phyloP scores from a whole-genome alignment of 2,329 filamentous ascomycete species.

The Aspergillus terreus region DNA sequence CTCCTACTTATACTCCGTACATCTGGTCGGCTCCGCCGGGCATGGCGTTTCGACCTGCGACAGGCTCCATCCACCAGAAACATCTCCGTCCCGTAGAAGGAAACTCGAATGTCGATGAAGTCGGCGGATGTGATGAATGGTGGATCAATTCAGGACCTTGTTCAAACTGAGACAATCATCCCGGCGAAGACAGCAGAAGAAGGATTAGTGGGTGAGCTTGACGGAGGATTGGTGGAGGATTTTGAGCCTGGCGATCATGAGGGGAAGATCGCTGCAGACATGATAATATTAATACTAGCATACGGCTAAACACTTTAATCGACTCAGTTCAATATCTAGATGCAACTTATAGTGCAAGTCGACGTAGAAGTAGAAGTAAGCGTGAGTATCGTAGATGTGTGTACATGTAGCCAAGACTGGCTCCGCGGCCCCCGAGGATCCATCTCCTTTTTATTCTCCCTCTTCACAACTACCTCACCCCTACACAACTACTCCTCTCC shows the following conservation, averaged over 20 bases:
- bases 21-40: no score
- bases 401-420: neutral
- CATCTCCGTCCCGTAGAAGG: neutral
- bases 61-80: constrained; percentile 3
- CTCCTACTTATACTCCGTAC: neutral
- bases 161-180: constrained; percentile 9
- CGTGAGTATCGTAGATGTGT: neutral
- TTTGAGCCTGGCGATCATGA: neutral
- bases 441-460: constrained; percentile 1
- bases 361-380: neutral
- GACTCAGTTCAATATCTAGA: no score
- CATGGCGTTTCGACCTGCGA: neutral
- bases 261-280: no score
- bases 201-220: constrained; percentile 3
- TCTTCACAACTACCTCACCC: neutral
- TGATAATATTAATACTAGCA: no score
- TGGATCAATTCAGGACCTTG: constrained; percentile 3
- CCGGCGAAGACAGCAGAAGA: neutral
- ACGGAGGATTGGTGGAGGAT: constrained; percentile 2
- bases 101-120: constrained; percentile 1
- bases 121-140: constrained; percentile 3
- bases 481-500: constrained; percentile 1
- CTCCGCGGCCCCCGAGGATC: neutral
- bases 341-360: neutral
- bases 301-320: no score